Base-by-base conservation (phyloP, 2,329 filamentous ascomycete genomes). In the Corynespora cassiicola region DNA sequence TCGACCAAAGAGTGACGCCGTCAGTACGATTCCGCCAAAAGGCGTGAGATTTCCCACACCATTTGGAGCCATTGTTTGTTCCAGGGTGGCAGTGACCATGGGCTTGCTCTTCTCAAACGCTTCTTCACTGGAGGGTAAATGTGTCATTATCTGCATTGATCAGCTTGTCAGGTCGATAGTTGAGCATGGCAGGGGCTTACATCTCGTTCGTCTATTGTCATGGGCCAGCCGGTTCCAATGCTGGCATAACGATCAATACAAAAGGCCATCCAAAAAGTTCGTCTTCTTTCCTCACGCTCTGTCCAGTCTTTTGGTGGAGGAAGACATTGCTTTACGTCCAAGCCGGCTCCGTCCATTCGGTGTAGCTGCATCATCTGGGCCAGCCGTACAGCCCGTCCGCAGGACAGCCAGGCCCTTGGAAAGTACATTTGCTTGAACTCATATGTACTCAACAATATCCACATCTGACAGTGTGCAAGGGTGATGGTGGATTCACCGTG, bases 381-480 rank as follows among this genome's bases (percentile, higher is more conserved):
- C 36, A 97, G 70, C 33, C 92, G 81, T n/a, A 86, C 82, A 4
- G 87, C 87, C 45, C 88, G 79, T 15, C 92, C 94, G 3, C 88
- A 86, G 53, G 88, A 96, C 73, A 96, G 83, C 94, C 94, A 97
- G 1, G 94, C 94, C 51, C 94, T 78, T 1, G 94, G 92, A 56
- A 97, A 97, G 66, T 90, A 95, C 88, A 97, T 96, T 79, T 88
- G 87, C 71, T 92, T 96, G 75, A 96, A 97, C 67, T 99, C 94
- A 58, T 95, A 96, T 1, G 81, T 84, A 5, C 85, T 82, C 31
- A 95, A 77, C 14, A 97, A 74, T 17, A 84, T 76, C 78, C 95
- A 95, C 1, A 88, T 83, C 66, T 99, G 94, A 33, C 86, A 88
- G 66, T 96, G 89, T 11, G 86, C 85, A 19, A 96, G 76, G 1